Percentiles rank a stretch among this genome's conserved stretches.
Conservation (phyloP, 1,284 basidiomycete genomes). For the Chondrostereum purpureum region DNA sequence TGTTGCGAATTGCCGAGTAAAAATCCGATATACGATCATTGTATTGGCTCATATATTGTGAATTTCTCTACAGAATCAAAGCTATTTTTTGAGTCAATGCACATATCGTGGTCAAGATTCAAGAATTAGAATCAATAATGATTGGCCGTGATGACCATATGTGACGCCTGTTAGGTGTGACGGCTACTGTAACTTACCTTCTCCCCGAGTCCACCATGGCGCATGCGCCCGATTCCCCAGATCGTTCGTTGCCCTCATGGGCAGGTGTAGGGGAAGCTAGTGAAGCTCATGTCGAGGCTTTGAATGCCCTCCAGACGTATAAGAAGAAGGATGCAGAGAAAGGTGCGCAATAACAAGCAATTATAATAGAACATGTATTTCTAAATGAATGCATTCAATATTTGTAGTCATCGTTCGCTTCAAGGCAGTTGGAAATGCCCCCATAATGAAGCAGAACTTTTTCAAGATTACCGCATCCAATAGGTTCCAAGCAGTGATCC, state of each 20-base stretch:
- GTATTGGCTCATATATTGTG: no score
- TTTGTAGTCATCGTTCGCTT: slow-evolving; percentile 87
- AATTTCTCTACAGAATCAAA: no score
- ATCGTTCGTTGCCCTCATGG: slow-evolving; percentile 38
- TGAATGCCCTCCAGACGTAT: slow-evolving; percentile 74
- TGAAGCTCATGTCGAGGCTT: slow-evolving; percentile 27
- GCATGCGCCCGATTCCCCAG: slow-evolving; percentile 31
- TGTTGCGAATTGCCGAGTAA: no score
- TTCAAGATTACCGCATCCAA: slow-evolving; percentile 97
- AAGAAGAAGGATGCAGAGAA: slow-evolving; percentile 81
- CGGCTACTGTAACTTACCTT: no score
- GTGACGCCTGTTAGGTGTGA: no score
- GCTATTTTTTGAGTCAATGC: no score
- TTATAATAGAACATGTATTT: background rate
- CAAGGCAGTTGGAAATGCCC: slow-evolving; percentile 97
- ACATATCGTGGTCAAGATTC: no score
- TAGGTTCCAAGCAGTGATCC: slow-evolving; percentile 92
- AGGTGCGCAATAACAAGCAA: slow-evolving; percentile 54
- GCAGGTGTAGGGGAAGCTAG: slow-evolving; percentile 31
- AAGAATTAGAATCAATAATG: no score
- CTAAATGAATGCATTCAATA: background rate
- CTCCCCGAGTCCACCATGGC: background rate
- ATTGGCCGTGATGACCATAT: no score
- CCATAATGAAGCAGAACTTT: slow-evolving; percentile 98
- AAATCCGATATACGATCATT: no score